Percentiles rank a stretch among this genome's conserved stretches.
Evolutionary conservation across 441 rosid genomes (phyloP).

Genomic region (Manihot esculenta): DNA sequence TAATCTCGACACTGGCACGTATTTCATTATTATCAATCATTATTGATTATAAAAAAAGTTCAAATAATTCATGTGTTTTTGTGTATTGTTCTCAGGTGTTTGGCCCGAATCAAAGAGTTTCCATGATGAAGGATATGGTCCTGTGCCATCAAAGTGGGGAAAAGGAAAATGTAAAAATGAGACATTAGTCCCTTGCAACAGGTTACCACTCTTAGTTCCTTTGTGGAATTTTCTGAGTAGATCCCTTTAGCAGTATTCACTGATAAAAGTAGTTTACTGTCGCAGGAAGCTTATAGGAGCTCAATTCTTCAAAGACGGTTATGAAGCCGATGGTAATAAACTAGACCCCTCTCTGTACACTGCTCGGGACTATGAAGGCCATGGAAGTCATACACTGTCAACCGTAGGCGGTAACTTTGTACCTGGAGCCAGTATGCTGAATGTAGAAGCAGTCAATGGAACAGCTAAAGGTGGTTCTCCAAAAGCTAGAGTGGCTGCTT

Average conservation of each 20-base stretch:
- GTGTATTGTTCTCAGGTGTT: constrained; percentile 39
- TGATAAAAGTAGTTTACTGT: neutral
- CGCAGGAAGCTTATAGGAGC: constrained; percentile 73
- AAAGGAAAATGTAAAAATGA: constrained; percentile 50
- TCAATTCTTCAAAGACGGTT: constrained; percentile 56
- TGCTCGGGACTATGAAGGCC: constrained; percentile 60
- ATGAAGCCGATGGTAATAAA: constrained; percentile 29
- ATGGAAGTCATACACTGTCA: constrained; percentile 78
- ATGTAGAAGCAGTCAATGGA: constrained; percentile 45
- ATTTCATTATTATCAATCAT: no score
- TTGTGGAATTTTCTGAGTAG: neutral
- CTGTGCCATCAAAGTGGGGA: constrained; percentile 57
- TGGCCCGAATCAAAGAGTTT: constrained; percentile 84
- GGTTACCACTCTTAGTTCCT: constrained; percentile 21
- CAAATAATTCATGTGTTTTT: neutral
- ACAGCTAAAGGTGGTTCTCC: constrained; percentile 77
- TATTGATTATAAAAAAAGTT: no score
- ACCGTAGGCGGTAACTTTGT: constrained; percentile 63
- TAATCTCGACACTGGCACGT: constrained; percentile 57
- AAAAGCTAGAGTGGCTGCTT: constrained; percentile 68
- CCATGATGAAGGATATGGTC: constrained; percentile 54
- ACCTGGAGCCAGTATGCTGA: constrained; percentile 45
- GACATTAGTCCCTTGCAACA: constrained; percentile 62
- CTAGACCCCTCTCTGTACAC: neutral
- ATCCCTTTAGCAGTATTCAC: neutral